phyloP scores from a whole-genome alignment of 2,329 filamentous ascomycete genomes.

The Aspergillus texensis region DNA sequence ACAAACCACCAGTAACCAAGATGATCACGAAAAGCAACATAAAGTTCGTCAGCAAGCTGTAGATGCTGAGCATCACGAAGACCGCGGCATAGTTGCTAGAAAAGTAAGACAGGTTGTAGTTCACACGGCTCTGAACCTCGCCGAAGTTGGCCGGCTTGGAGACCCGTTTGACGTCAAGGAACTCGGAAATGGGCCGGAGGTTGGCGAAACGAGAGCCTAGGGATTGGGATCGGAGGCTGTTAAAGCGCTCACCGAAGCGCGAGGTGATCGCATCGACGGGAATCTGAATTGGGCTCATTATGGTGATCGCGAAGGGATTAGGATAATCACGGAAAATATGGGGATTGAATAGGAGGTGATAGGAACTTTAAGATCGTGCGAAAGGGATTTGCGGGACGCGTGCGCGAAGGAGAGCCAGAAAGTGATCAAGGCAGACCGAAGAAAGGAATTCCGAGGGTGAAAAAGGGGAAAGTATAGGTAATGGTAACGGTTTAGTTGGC shows the following conservation, averaged over 20 bases:
- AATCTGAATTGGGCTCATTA: conserved; percentile 88
- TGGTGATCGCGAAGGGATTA: conserved; percentile 19
- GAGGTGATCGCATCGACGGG: conserved; percentile 90
- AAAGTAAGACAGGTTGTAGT: conserved; percentile 97
- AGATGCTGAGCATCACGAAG: conserved; percentile 94
- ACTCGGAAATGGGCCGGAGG: conserved; percentile 86
- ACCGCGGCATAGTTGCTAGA: conserved; percentile 97
- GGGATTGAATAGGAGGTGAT: neutral
- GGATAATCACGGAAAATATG: neutral
- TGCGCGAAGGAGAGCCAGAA: neutral
- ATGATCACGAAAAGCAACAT: conserved; percentile 89
- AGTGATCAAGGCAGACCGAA: conserved; percentile 10
- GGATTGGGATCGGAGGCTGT: conserved; percentile 77
- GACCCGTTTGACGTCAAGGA: conserved; percentile 92
- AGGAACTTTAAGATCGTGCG: neutral
- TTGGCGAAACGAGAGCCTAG: conserved; percentile 85
- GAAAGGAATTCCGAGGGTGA: neutral
- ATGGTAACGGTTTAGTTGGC: conserved; percentile 23
- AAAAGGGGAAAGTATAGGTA: conserved; percentile 14
- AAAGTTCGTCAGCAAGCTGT: conserved; percentile 87
- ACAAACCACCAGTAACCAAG: conserved; percentile 83
- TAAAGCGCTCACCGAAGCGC: conserved; percentile 87
- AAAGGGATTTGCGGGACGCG: neutral
- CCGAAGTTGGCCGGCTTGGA: conserved; percentile 91
- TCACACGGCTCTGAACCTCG: conserved; percentile 88